Conservation (phyloP, 176 grass and related monocot species). For the Hordeum marinum region DNA sequence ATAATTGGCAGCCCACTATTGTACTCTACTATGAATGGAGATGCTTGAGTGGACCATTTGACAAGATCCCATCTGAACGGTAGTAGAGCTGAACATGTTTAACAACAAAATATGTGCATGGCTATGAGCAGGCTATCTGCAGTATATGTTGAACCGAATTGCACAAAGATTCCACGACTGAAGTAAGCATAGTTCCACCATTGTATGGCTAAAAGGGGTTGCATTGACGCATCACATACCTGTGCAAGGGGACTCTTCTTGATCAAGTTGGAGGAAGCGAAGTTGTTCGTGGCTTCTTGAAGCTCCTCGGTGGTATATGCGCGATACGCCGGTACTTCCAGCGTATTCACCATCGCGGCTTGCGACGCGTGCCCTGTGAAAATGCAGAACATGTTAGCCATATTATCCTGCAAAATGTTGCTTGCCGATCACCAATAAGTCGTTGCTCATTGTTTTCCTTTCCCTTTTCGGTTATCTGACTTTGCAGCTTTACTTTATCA, state of each 20-base stretch:
- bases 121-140: background rate
- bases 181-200: background rate
- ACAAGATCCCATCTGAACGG: background rate
- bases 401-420: background rate
- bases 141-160: background rate
- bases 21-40: conserved; percentile 4
- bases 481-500: conserved; percentile 29
- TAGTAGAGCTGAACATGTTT: background rate
- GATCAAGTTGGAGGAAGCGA: conserved; percentile 60
- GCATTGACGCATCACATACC: conserved; percentile 35
- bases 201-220: background rate
- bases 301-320: conserved; percentile 65
- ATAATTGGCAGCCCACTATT: conserved; percentile 20
- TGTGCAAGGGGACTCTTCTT: conserved; percentile 42
- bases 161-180: background rate
- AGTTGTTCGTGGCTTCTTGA: conserved; percentile 70
- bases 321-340: conserved; percentile 49
- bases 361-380: conserved; percentile 65
- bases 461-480: conserved; percentile 13
- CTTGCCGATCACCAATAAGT: background rate
- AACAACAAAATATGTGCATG: background rate
- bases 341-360: conserved; percentile 45
- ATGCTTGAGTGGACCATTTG: conserved; percentile 21
- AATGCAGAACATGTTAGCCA: background rate
- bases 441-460: background rate